A percentile compares a stretch with the other conserved stretches of the same genome.
These are phyloP conservation scores for Wolfiporia cocos DNA, from an alignment of 1,284 basidiomycete genomes.

Conservation along the genomic window DNA sequence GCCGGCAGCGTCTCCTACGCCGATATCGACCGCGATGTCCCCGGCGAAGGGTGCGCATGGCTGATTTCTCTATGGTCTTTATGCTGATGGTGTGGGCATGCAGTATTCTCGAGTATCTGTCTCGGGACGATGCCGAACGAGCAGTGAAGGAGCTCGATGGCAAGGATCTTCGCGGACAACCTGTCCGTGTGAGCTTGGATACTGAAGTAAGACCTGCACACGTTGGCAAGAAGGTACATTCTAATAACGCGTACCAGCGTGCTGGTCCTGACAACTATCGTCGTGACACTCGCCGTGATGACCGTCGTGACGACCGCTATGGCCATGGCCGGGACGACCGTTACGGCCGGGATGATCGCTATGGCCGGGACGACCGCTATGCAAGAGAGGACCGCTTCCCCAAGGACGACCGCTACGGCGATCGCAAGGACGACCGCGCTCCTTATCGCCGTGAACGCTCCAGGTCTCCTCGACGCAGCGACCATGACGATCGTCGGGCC, in stretches of 20 bases:
- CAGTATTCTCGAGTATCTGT: conserved; percentile 87
- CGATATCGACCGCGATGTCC: conserved; percentile 82
- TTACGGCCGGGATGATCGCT: conserved; percentile 31
- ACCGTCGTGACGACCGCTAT: conserved; percentile 19
- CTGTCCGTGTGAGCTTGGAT: conserved; percentile 69
- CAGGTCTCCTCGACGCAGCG: conserved; percentile 56
- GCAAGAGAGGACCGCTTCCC: conserved; percentile 34
- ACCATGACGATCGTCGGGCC: conserved; percentile 64
- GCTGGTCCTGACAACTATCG: conserved; percentile 67
- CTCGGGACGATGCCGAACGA: conserved; percentile 83
- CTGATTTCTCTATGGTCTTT: background rate
- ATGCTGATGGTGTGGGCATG: background rate
- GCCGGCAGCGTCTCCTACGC: conserved; percentile 89
- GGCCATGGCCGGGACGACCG: conserved; percentile 36
- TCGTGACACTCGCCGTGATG: conserved; percentile 36
- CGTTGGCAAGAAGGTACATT: no score
- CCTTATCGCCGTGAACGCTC: conserved; percentile 65
- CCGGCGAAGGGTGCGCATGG: conserved; percentile 75
- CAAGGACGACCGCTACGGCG: conserved; percentile 46
- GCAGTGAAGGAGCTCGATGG: conserved; percentile 85
- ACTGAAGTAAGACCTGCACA: conserved; percentile 50
- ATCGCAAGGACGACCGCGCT: conserved; percentile 37
- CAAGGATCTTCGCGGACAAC: conserved; percentile 75
- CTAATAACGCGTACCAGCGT: conserved; percentile 41
- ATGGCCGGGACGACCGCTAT: conserved; percentile 43